Evolutionary conservation across 1,284 basidiomycete species (phyloP).

Genomic region (Cryptococcus deneoformans): DNA sequence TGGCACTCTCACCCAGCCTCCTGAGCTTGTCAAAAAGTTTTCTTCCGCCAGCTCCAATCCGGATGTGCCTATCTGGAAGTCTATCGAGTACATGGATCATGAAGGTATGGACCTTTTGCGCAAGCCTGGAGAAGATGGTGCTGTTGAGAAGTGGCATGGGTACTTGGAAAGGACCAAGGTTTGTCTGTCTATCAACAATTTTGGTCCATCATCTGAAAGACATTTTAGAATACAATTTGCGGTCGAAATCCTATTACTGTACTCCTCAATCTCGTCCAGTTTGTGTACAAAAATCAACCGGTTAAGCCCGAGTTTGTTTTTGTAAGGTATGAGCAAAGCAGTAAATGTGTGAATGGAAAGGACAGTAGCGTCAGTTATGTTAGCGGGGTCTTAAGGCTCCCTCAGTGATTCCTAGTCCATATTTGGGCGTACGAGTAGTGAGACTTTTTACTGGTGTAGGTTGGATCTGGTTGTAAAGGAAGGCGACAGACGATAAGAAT

Average conservation of each 20-base stretch:
- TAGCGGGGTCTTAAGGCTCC: slow-evolving; percentile 56
- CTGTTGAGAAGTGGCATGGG: slow-evolving; percentile 63
- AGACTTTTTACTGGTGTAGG: neutral
- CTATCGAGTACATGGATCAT: slow-evolving; percentile 52
- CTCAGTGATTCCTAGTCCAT: slow-evolving; percentile 5
- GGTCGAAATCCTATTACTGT: slow-evolving; percentile 95
- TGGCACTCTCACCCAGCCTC: slow-evolving; percentile 32
- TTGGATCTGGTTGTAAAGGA: neutral
- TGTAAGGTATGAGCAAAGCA: slow-evolving; percentile 92
- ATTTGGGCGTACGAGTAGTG: neutral
- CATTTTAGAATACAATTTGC: slow-evolving; percentile 83
- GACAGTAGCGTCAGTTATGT: slow-evolving; percentile 97
- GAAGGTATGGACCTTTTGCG: slow-evolving; percentile 40
- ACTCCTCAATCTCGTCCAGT: slow-evolving; percentile 70
- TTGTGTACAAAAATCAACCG: slow-evolving; percentile 53
- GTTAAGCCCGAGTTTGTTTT: slow-evolving; percentile 55
- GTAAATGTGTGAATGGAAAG: slow-evolving; percentile 61
- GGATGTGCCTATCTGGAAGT: slow-evolving; percentile 68
- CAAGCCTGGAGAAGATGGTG: slow-evolving; percentile 48
- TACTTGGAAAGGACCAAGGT: slow-evolving; percentile 70
- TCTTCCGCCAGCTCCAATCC: slow-evolving; percentile 60
- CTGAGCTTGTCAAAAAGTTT: slow-evolving; percentile 29
- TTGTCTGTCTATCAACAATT: slow-evolving; percentile 9
- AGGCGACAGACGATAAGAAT: neutral
- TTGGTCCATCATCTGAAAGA: neutral